Base-by-base conservation (phyloP, 1,284 basidiomycete genomes). In the Exobasidium rhododendri region DNA sequence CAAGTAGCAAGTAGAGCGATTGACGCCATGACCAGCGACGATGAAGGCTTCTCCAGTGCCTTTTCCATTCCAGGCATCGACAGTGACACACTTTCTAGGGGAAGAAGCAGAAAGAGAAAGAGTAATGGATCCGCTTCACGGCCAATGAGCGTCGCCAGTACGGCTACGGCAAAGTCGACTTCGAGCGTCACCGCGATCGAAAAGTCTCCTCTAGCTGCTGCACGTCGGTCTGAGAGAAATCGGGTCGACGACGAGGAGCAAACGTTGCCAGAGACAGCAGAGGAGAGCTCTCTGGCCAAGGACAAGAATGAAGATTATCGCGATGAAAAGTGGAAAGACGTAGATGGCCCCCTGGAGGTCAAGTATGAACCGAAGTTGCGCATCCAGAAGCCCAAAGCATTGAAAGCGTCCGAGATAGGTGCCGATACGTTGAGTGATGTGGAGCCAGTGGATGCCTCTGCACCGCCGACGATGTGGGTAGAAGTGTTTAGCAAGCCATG, bases 401-500 rank as follows among this genome's bases (percentile, higher is more conserved):
- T 68, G 32, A 75, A 72, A 44, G 56, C 61, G 26, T 67, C 66
- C 2, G 71, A 70, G 32, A 58, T 75, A 3, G 65, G 62, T 1
- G 62, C 68, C 2, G 56, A 62, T 10, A 63, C 68, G 30, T 62
- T 64, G 17, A 49, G 49, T 7, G 67, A 72, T 5, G 66, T 81
- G 28, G 82, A 83, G 45, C 73, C 71, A 0, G 63, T 78, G 26
- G 75, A 79, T 56, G 32, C 70, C 45, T 60, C 64, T 3, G 78
- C 76, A n/a, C 89, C 93, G 1, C 96, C 94, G 0, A 88, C 94
- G 2, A 92, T 94, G 80, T 99, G 94, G 96, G 92, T 91, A 0
- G 96, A 98, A 80, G 91, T 97, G 0, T 99, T 94, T 81, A 94
- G 91, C 29, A 87, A 91, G 20, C 87, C 93, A 0, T 93, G 97